Conservation (phyloP, 2,329 filamentous ascomycete genomes). For the Aspergillus candidus region DNA sequence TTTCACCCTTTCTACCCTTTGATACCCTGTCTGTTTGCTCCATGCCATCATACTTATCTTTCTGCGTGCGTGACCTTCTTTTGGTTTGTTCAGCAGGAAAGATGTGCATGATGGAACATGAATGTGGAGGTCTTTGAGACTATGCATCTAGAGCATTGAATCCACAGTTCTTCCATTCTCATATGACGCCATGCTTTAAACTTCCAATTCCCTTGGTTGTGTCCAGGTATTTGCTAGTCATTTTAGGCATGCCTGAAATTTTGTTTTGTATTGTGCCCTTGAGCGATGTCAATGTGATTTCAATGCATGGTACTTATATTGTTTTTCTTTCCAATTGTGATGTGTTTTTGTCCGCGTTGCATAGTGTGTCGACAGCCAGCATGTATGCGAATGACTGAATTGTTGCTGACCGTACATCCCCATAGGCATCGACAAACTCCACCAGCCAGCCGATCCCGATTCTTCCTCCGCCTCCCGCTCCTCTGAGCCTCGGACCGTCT, state of each 20-base stretch:
- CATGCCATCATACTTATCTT: neutral
- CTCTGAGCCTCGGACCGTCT: conserved; percentile 78
- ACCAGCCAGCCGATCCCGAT: conserved; percentile 41
- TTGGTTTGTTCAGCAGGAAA: conserved; percentile 9
- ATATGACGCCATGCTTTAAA: conserved; percentile 18
- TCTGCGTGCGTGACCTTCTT: conserved; percentile 4
- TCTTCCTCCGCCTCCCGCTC: conserved; percentile 58
- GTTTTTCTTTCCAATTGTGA: neutral
- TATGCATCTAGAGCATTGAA: conserved; percentile 15
- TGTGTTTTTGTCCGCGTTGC: neutral
- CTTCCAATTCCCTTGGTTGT: conserved; percentile 14
- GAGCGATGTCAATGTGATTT: neutral
- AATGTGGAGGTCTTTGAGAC: conserved; percentile 11
- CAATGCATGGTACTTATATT: conserved; percentile 7
- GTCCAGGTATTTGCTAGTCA: conserved; percentile 12
- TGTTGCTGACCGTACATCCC: conserved; percentile 12
- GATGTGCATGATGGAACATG: conserved; percentile 13
- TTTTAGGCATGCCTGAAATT: conserved; percentile 9
- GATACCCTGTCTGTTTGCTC: conserved; percentile 5
- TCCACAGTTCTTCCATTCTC: conserved; percentile 16
- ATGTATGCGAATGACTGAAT: neutral
- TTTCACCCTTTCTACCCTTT: conserved; percentile 6
- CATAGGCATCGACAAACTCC: conserved; percentile 24
- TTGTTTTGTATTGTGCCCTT: conserved; percentile 1
- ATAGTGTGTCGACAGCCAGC: conserved; percentile 4